phyloP scores from a whole-genome alignment of 129 eudicot species.

The Centaurea solstitialis region DNA sequence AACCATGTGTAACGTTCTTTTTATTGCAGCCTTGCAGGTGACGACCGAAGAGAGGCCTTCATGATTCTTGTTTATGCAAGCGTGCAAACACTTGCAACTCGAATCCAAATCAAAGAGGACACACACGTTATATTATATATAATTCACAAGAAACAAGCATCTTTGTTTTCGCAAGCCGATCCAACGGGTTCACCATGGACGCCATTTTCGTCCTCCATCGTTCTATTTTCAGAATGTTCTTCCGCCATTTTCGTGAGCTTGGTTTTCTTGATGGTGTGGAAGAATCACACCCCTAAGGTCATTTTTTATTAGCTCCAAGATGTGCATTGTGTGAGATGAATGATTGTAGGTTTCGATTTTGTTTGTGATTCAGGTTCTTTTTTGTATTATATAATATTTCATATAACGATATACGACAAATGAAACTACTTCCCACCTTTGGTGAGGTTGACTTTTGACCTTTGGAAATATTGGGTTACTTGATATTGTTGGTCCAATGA shows the following conservation, averaged over 20 bases:
- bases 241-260: not conserved
- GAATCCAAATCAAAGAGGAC: not conserved
- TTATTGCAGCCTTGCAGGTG: conserved; percentile 31
- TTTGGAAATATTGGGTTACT: no score
- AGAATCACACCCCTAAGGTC: not conserved
- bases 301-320: not conserved
- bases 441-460: no score
- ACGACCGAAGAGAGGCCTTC: conserved; percentile 1
- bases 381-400: not conserved
- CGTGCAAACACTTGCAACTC: conserved; percentile 21
- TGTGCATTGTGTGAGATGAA: not conserved
- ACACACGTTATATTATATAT: not conserved
- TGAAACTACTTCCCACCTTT: no score
- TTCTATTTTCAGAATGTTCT: conserved; percentile 8
- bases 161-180: conserved; percentile 10
- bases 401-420: not conserved
- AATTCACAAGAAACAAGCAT: not conserved
- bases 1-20: not conserved
- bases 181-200: not conserved
- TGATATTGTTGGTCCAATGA: no score
- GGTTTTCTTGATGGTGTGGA: not conserved
- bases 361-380: not conserved
- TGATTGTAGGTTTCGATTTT: not conserved
- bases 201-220: not conserved
- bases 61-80: not conserved